Percentiles rank a stretch among this genome's conserved stretches.
Evolutionary conservation across 2,329 filamentous ascomycete genomes (phyloP).

Genomic region (Penicillium sp.): DNA sequence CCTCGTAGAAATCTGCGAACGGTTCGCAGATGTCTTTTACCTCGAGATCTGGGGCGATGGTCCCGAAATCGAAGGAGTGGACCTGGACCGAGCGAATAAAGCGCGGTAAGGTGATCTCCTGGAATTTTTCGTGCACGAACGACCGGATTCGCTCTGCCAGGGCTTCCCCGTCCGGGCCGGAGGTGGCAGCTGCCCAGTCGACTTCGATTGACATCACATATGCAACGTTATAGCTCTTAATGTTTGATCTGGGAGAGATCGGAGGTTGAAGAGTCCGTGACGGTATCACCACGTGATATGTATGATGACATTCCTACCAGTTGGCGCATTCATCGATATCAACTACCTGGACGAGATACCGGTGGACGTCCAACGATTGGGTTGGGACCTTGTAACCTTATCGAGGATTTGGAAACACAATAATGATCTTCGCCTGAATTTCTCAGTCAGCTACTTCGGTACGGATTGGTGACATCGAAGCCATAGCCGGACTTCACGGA

Average conservation of each 20-base stretch:
- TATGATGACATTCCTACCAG: background rate
- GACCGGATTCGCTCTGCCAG: conserved; percentile 83
- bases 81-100: conserved; percentile 97
- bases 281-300: conserved; percentile 10
- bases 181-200: conserved; percentile 91
- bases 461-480: background rate
- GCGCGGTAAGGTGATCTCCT: conserved; percentile 82
- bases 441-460: background rate
- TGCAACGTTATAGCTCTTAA: conserved; percentile 14
- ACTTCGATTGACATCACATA: conserved; percentile 90
- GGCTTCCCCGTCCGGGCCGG: conserved; percentile 79
- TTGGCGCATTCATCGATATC: background rate
- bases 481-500: background rate
- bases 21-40: conserved; percentile 97
- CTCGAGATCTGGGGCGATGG: conserved; percentile 76
- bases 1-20: conserved; percentile 93
- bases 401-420: background rate
- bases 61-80: conserved; percentile 90
- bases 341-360: background rate
- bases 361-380: background rate
- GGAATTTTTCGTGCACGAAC: conserved; percentile 95
- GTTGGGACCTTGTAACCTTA: background rate
- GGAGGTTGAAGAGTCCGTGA: conserved; percentile 14
- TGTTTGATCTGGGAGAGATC: conserved; percentile 3
- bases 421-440: background rate